Evolutionary conservation across 108 stramenopile genomes (phyloP).

Genomic region (Skeletonema tropicum): DNA sequence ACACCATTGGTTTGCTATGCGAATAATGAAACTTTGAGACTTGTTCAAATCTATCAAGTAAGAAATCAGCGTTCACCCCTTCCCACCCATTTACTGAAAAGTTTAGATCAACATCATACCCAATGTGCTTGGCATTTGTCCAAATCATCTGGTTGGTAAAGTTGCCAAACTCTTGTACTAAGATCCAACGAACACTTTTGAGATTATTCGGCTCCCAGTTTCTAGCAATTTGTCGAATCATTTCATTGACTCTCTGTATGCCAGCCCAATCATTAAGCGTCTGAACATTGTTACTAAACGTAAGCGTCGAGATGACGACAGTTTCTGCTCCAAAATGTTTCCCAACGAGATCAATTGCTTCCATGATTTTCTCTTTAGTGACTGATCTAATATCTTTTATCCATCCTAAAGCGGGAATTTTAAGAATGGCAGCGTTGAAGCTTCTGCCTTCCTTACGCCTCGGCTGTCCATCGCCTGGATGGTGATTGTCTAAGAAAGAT

Average conservation of each 20-base stretch:
- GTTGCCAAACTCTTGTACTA: constrained; percentile 28
- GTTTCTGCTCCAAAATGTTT: constrained; percentile 17
- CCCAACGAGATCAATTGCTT: constrained; percentile 16
- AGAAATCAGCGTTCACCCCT: constrained; percentile 1
- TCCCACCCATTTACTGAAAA: constrained; percentile 16
- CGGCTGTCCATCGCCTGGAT: background rate
- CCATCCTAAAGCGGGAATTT: constrained; percentile 24
- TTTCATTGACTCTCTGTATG: constrained; percentile 23
- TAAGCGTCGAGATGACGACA: constrained; percentile 20
- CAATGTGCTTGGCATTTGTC: constrained; percentile 31
- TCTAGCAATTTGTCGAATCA: constrained; percentile 26
- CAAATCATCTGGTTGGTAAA: constrained; percentile 35
- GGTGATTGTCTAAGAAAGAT: background rate
- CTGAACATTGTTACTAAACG: constrained; percentile 34
- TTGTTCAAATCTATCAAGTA: constrained; percentile 22
- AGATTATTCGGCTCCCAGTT: constrained; percentile 10
- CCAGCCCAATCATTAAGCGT: constrained; percentile 22
- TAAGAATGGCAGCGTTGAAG: constrained; percentile 15
- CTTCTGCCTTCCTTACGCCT: background rate
- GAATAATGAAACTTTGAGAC: background rate
- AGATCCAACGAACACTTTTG: constrained; percentile 11
- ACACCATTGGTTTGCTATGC: constrained; percentile 24
- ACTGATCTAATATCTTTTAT: constrained; percentile 17
- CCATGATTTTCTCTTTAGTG: constrained; percentile 19
- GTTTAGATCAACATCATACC: constrained; percentile 17